Percentiles rank a stretch among this genome's conserved stretches.
Evolutionary conservation across 306 rosid genomes (phyloP).

Genomic region (Vigna reflexopilosa): DNA sequence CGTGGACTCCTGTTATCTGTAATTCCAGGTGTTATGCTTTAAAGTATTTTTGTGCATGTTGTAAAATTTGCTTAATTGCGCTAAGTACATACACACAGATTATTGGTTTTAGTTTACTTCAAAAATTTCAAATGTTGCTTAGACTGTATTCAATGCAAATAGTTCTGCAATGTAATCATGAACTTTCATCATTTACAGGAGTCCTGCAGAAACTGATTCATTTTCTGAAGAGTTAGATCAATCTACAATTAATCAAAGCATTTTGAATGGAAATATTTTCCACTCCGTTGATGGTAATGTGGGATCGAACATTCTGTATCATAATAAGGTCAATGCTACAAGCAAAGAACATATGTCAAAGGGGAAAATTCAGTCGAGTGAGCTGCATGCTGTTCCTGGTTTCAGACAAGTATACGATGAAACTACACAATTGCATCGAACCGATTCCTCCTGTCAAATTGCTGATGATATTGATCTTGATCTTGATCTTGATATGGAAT

Average conservation of each 20-base stretch:
- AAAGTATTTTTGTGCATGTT: neutral
- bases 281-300: neutral
- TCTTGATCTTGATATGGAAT: slow-evolving; percentile 7
- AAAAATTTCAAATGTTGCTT: neutral
- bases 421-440: neutral
- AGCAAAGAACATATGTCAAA: neutral
- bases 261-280: neutral
- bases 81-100: neutral
- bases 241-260: neutral
- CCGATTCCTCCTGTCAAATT: neutral
- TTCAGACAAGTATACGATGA: neutral
- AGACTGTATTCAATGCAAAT: neutral
- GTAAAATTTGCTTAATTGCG: neutral
- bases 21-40: neutral
- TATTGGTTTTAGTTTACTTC: neutral
- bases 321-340: slow-evolving; percentile 8
- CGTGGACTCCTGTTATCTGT: slow-evolving; percentile 1
- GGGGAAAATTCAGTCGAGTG: neutral
- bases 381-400: neutral
- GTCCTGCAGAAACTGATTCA: slow-evolving; percentile 5
- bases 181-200: slow-evolving; percentile 10
- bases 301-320: neutral
- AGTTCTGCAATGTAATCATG: neutral
- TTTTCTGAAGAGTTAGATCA: slow-evolving; percentile 10
- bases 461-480: slow-evolving; percentile 16